Conservation (phyloP, 192 early-diverging fungal genomes). For the Hyaloraphidium curvatum region DNA sequence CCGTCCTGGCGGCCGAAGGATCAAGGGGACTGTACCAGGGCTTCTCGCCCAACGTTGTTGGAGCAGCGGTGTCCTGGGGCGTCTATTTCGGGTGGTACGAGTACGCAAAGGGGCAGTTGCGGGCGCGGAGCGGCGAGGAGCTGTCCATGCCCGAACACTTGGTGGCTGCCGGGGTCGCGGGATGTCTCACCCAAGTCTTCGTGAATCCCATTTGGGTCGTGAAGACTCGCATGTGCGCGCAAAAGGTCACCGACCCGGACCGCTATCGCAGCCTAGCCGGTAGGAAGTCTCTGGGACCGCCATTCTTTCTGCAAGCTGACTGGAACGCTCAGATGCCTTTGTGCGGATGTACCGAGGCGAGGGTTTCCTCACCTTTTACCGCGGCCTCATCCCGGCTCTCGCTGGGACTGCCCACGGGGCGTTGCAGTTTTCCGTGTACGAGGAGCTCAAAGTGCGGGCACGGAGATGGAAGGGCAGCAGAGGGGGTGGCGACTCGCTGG, state of each 20-base stretch:
- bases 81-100: constrained; percentile 89
- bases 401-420: constrained; percentile 92
- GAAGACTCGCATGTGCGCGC: constrained; percentile 55
- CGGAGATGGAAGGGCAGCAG: neutral
- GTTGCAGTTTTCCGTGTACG: constrained; percentile 95
- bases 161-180: constrained; percentile 1
- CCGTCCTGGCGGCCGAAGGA: constrained; percentile 36
- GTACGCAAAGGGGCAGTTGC: neutral
- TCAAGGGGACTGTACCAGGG: constrained; percentile 74
- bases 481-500: neutral
- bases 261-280: neutral
- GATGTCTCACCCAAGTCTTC: constrained; percentile 44
- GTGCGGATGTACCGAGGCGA: constrained; percentile 35
- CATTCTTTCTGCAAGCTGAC: too few species aligned
- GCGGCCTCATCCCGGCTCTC: constrained; percentile 67
- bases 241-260: constrained; percentile 1
- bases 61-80: constrained; percentile 82
- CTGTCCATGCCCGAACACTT: neutral
- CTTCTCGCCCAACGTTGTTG: constrained; percentile 70
- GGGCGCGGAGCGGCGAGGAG: neutral
- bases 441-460: constrained; percentile 74
- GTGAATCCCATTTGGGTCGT: constrained; percentile 74
- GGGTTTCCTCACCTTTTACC: constrained; percentile 53
- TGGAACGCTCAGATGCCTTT: constrained; percentile 43
- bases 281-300: neutral